Evolutionary conservation across 225 moss, liverwort and hornwort genomes (phyloP), one percentile per base, ranked within the genome.

Genomic region (Asterella californica): DNA sequence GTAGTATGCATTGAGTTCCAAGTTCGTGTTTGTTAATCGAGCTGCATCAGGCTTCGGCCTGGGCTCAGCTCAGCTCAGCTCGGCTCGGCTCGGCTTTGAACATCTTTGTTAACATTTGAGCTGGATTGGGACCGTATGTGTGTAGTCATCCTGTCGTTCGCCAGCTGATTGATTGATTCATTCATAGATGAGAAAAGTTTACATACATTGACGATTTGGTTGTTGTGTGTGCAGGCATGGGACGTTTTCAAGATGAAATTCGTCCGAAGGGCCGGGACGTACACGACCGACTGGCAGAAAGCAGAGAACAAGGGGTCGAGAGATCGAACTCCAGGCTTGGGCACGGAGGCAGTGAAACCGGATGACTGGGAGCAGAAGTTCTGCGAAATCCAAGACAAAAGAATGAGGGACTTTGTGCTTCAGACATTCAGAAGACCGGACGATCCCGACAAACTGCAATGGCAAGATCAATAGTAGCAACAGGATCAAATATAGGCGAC

Each of bases 161-260:
- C n/a, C n/a, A n/a, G n/a, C n/a, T n/a, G n/a, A n/a, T n/a, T n/a
- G n/a, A n/a, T n/a, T n/a, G n/a, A n/a, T 42, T 42, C 7, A 3
- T 3, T 42, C 42, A 42, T 42, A 2, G 42, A 2, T 42, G 42
- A 42, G 34, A 7, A 2, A 0, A 14, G 29, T 25, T 29, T 46
- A 14, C 8, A 48, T 48, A 12, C 33, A 25, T 52, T 25, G 33
- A 30, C 33, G 17, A 55, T 22, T 69, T 4, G 38, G 38, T 21
- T 36, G 0, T 7, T 46, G 48, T n/a, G 10, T 46, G 25, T 79
- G 67, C 78, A 88, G 87, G 82, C 84, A 64, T 89, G 88, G 88
- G 88, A 89, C 64, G 84, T 82, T 0, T 89, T 89, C 76, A 83
- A 83, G 71, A 75, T 84, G 80, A 89, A 89, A 45, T 89, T 89